These are phyloP conservation scores for Neurospora sp. DNA, from an alignment of 495 filamentous ascomycete genomes.

Conservation along the genomic window DNA sequence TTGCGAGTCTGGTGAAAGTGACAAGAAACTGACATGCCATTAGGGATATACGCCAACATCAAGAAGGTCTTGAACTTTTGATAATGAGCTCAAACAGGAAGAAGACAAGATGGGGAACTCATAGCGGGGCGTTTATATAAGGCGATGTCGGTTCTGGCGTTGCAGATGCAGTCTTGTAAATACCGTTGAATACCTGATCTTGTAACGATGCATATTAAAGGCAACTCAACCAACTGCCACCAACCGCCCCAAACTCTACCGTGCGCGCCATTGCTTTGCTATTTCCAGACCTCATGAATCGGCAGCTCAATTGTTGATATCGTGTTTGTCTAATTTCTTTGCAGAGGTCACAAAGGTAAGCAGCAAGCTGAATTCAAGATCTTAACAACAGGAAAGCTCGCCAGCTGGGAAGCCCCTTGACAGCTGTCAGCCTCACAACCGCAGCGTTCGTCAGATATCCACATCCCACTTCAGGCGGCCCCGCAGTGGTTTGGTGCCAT, in stretches of 20 bases:
- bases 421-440: neutral
- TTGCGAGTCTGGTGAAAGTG: neutral
- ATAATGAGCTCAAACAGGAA: neutral
- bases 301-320: neutral
- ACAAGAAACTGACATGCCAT: neutral
- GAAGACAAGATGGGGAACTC: neutral
- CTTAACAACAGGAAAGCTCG: neutral
- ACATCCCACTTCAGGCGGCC: neutral
- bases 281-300: neutral
- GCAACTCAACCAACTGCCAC: neutral
- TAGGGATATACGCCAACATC: constrained; percentile 44
- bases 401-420: neutral
- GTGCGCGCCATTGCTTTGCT: neutral
- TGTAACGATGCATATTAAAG: neutral
- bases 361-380: neutral
- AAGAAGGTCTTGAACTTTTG: constrained; percentile 37
- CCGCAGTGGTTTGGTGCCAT: neutral
- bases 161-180: neutral
- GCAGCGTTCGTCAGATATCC: neutral
- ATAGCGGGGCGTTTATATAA: neutral
- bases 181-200: neutral
- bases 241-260: neutral
- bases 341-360: neutral
- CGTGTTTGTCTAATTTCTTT: neutral
- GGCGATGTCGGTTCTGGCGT: neutral